Conservation (phyloP, 495 filamentous ascomycete species). For the Trichocladium uniseriatum region DNA sequence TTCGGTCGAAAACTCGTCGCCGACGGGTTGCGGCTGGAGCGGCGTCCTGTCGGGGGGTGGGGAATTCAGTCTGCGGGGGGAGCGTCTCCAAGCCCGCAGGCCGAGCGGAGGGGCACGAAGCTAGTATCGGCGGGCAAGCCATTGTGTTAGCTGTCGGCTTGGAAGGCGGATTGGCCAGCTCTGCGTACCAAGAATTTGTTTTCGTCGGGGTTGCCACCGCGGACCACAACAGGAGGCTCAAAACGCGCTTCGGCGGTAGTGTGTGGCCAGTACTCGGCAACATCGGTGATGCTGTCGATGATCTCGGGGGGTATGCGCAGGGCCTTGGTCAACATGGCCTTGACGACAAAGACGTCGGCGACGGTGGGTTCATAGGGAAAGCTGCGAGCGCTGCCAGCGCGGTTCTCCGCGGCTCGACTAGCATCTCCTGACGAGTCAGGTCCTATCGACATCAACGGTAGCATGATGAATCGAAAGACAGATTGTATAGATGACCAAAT, state of each 20-base stretch:
- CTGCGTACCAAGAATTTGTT: conserved; percentile 32
- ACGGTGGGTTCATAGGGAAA: conserved; percentile 23
- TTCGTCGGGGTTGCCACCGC: conserved; percentile 16
- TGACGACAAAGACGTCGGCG: conserved; percentile 39
- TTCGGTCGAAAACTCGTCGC: conserved; percentile 24
- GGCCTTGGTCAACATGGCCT: conserved; percentile 31
- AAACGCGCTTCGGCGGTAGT: conserved; percentile 27
- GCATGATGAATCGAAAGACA: not conserved
- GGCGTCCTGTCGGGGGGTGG: not conserved
- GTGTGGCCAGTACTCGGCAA: conserved; percentile 64
- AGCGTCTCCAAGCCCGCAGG: conserved; percentile 19
- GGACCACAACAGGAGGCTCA: conserved; percentile 6
- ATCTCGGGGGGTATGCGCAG: conserved; percentile 50
- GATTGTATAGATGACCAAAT: not conserved
- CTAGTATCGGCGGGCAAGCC: conserved; percentile 10
- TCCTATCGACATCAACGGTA: not conserved
- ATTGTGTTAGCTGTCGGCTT: not conserved
- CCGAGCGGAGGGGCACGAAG: conserved; percentile 37
- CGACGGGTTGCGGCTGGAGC: conserved; percentile 3
- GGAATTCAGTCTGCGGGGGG: not conserved
- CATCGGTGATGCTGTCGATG: conserved; percentile 57
- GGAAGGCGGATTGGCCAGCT: too few species aligned
- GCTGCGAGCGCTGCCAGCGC: too few species aligned
- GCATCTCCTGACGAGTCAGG: not conserved
- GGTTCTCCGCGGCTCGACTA: too few species aligned